These are phyloP conservation scores for Pouteria glomerata DNA, from an alignment of 148 eudicot genomes.

Conservation along the genomic window DNA sequence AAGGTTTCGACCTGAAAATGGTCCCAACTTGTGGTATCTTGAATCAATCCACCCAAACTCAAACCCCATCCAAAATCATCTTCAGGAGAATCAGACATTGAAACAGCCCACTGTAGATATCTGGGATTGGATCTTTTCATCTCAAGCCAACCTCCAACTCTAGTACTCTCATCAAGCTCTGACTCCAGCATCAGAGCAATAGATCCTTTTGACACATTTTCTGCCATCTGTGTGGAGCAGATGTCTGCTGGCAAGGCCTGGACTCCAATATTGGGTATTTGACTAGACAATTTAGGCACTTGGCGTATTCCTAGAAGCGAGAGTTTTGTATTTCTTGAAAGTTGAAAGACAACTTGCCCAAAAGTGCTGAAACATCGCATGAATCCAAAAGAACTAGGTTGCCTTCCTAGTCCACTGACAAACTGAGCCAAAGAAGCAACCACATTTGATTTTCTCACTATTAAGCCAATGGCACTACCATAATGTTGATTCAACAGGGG, in stretches of 20 bases:
- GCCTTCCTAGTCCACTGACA: conserved; percentile 34
- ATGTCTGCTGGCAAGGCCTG: conserved; percentile 44
- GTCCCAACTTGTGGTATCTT: conserved; percentile 46
- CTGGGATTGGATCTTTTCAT: conserved; percentile 41
- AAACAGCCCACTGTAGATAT: conserved; percentile 63
- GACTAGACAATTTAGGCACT: conserved; percentile 33
- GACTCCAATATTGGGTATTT: conserved; percentile 40
- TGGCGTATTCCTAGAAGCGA: conserved; percentile 58
- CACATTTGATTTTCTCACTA: conserved; percentile 41
- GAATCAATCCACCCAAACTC: conserved; percentile 56
- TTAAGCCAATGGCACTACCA: conserved; percentile 68
- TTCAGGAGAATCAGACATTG: conserved; percentile 69
- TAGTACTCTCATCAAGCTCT: conserved; percentile 69
- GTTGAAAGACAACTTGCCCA: conserved; percentile 66
- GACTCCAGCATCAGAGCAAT: conserved; percentile 68
- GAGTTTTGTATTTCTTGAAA: conserved; percentile 54
- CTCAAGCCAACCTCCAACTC: conserved; percentile 78
- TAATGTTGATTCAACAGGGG: conserved; percentile 53
- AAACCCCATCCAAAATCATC: conserved; percentile 94
- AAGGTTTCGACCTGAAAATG: conserved; percentile 74
- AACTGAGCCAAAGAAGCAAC: conserved; percentile 73
- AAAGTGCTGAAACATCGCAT: conserved; percentile 65
- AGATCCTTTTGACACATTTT: conserved; percentile 26
- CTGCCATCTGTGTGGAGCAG: conserved; percentile 25
- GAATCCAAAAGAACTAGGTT: conserved; percentile 28